Evolutionary conservation across 2,329 filamentous ascomycete species (phyloP).

Genomic region (Pseudocercospora fijiensis): DNA sequence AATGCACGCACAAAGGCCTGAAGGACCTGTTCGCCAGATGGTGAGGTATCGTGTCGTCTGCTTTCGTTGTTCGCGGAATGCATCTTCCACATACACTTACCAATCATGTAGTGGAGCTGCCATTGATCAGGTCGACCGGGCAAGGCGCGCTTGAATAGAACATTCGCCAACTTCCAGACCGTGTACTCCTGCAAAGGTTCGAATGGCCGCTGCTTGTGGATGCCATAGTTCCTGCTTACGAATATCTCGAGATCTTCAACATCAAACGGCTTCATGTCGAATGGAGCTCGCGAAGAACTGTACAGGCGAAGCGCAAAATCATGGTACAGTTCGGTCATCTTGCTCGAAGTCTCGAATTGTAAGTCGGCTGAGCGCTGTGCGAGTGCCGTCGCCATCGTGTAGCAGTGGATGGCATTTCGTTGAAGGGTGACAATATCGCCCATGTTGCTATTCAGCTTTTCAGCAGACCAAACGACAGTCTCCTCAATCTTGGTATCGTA

Average conservation of each 20-base stretch:
- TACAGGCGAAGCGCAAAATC: conserved; percentile 70
- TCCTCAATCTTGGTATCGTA: conserved; percentile 88
- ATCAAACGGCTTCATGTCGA: conserved; percentile 65
- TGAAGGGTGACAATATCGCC: conserved; percentile 72
- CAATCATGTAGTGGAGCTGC: conserved; percentile 67
- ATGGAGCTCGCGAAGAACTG: conserved; percentile 65
- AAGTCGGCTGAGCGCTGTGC: conserved; percentile 58
- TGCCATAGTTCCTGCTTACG: conserved; percentile 45
- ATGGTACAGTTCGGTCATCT: conserved; percentile 64
- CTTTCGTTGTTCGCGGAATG: conserved; percentile 44
- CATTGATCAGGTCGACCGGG: conserved; percentile 60
- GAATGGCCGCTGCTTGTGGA: conserved; percentile 60
- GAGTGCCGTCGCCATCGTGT: conserved; percentile 65
- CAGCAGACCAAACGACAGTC: conserved; percentile 80
- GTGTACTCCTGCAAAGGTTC: conserved; percentile 58
- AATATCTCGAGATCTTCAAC: conserved; percentile 62
- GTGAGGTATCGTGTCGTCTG: conserved; percentile 27
- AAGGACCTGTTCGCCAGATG: conserved; percentile 51
- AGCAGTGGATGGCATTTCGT: conserved; percentile 77
- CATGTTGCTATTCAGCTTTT: conserved; percentile 85
- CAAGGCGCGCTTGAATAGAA: conserved; percentile 60
- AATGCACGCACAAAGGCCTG: conserved; percentile 60
- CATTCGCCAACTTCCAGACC: conserved; percentile 64
- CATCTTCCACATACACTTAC: conserved; percentile 73
- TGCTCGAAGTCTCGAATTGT: conserved; percentile 53